These are phyloP conservation scores for Epichloe amarillans DNA, from an alignment of 2,329 filamentous ascomycete species.

Conservation along the genomic window DNA sequence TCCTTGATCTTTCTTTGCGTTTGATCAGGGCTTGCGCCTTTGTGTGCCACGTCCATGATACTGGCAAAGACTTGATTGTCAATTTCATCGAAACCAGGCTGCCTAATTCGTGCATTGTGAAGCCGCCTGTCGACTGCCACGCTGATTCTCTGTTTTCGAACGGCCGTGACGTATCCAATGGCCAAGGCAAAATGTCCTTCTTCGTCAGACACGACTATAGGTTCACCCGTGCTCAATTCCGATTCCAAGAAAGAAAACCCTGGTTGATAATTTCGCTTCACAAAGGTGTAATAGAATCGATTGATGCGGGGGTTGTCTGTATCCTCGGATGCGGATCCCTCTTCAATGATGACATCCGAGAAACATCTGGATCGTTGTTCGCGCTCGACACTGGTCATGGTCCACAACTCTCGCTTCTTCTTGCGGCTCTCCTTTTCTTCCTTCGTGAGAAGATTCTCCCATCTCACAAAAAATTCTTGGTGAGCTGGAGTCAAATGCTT, in stretches of 20 bases:
- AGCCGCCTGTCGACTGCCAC: conserved; percentile 84
- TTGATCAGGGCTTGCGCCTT: conserved; percentile 38
- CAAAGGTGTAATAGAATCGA: conserved; percentile 72
- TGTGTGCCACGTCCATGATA: conserved; percentile 68
- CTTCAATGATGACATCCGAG: conserved; percentile 70
- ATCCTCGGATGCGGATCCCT: conserved; percentile 60
- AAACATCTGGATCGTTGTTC: conserved; percentile 87
- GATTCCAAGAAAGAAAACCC: conserved; percentile 83
- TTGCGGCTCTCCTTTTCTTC: conserved; percentile 87
- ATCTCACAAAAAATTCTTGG: conserved; percentile 73
- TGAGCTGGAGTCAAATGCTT: conserved; percentile 62
- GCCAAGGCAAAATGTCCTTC: conserved; percentile 88
- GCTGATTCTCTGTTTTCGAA: conserved; percentile 62
- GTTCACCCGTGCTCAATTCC: conserved; percentile 74
- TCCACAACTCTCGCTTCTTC: conserved; percentile 85
- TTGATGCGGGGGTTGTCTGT: conserved; percentile 70
- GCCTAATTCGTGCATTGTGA: conserved; percentile 69
- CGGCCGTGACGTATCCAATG: conserved; percentile 75
- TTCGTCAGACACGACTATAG: conserved; percentile 93
- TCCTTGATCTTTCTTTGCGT: conserved; percentile 38
- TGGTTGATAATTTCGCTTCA: conserved; percentile 49
- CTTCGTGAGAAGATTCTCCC: conserved; percentile 85
- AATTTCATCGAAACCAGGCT: conserved; percentile 59
- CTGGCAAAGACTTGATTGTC: conserved; percentile 78
- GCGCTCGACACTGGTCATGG: conserved; percentile 78